A percentile compares a stretch with the other conserved stretches of the same genome.
These are phyloP conservation scores for Maudiozyma turicensis DNA, from an alignment of 805 yeast genomes.

Conservation along the genomic window DNA sequence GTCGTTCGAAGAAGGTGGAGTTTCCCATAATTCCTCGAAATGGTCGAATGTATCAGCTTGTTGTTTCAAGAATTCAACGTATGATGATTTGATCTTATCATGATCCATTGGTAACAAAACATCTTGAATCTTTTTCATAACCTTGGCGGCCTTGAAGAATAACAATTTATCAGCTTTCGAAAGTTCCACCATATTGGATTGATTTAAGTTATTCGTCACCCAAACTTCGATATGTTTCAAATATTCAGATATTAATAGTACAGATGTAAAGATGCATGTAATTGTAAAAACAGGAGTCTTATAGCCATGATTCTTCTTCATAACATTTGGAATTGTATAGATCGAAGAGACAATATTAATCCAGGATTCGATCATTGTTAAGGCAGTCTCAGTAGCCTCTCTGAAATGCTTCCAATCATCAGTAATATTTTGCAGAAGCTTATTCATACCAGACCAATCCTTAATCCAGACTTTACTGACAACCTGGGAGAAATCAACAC, in stretches of 20 bases:
- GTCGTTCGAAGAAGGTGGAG: slow-evolving; percentile 26
- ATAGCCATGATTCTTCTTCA: slow-evolving; percentile 35
- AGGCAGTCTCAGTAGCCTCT: slow-evolving; percentile 49
- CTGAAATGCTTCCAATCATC: slow-evolving; percentile 53
- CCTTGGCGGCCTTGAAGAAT: slow-evolving; percentile 55
- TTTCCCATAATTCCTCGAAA: slow-evolving; percentile 33
- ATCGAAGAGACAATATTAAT: slow-evolving; percentile 53
- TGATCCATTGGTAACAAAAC: slow-evolving; percentile 45
- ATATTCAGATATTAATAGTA: slow-evolving; percentile 52
- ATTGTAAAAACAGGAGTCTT: slow-evolving; percentile 72
- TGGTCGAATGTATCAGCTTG: slow-evolving; percentile 42
- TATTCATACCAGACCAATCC: slow-evolving; percentile 62
- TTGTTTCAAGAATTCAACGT: slow-evolving; percentile 47
- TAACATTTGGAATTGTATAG: slow-evolving; percentile 30
- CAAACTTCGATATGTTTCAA: slow-evolving; percentile 43
- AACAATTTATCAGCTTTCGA: slow-evolving; percentile 43
- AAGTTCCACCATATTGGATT: slow-evolving; percentile 15
- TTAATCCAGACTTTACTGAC: slow-evolving; percentile 51
- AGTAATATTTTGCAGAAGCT: slow-evolving; percentile 36
- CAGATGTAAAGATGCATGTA: slow-evolving; percentile 51
- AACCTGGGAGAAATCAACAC: slow-evolving; percentile 52
- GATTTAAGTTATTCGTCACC: slow-evolving; percentile 21
- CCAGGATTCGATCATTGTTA: slow-evolving; percentile 60
- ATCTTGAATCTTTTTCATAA: slow-evolving; percentile 50
- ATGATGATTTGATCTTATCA: slow-evolving; percentile 32